Base-by-base conservation (phyloP, 1,139 yeast species). In the Debaryomyces robertsiae region DNA sequence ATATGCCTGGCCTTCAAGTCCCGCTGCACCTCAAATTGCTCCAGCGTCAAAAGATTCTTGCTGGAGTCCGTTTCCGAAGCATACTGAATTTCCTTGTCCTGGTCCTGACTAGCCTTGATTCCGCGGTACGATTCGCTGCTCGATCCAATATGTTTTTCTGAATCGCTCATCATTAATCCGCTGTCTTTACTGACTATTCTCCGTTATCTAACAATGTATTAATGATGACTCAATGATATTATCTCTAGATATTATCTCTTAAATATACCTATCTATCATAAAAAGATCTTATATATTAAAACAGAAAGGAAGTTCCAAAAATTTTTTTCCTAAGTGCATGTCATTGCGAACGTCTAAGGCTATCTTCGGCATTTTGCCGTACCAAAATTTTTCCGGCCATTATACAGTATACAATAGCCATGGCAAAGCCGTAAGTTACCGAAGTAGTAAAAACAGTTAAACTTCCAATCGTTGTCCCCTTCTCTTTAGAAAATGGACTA, bases 1-100 rank as follows among this genome's bases (percentile, higher is more conserved):
- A 87, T 82, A 57, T 82, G 87, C 55, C 88, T 70, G 38, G 79
- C 76, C 46, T 73, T 68, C 40, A 79, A 60, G 34, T 62, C 63
- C 51, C 84, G 63, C 37, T 67, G 50, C 27, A 63, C 64, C 46
- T 58, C 63, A 30, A 27, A 31, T 10, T 27, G 47, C 44, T 27
- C 46, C 48, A 24, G 32, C 30, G 5, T 24, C 31, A 27, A 46
- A 30, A 13, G 41, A 28, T n/a, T 36, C 46, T 25, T 47, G 39
- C 44, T 48, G 13, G 49, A 43, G 16, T 44, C 49, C 3, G 47
- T 37, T 25, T 46, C 52, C 7, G 43, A 38, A 24, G 46, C 43
- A 30, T 45, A 48, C 27, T 46, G 47, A 15, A 41, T 41, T 9
- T 38, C 37, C 35, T 48, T 46, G 22, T 46, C 50, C 22, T 33